A percentile compares a stretch with the other conserved stretches of the same genome.
Evolutionary conservation across 2,329 filamentous ascomycete genomes (phyloP).

Genomic region (Diatrype stigma): DNA sequence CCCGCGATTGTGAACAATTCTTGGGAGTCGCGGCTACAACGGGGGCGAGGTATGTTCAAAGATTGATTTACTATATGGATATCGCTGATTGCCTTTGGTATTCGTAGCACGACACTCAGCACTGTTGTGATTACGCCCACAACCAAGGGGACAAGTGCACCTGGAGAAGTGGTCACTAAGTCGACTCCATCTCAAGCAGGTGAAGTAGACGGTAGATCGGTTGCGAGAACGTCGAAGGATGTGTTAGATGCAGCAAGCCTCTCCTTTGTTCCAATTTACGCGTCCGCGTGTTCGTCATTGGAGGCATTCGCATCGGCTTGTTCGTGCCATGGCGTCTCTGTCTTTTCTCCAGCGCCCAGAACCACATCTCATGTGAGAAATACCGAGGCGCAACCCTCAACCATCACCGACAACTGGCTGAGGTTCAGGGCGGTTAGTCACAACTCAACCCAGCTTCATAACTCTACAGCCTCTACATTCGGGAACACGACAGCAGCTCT

Average conservation of each 20-base stretch:
- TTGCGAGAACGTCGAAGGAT: conserved; percentile 5
- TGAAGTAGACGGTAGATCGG: conserved; percentile 11
- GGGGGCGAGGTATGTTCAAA: conserved; percentile 9
- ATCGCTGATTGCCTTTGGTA: neutral
- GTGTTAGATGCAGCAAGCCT: neutral
- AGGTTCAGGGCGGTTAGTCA: neutral
- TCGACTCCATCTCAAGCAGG: conserved; percentile 13
- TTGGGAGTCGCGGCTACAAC: conserved; percentile 4
- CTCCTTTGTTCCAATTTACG: conserved; percentile 12
- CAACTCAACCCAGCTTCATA: conserved; percentile 2
- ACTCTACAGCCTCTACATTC: conserved; percentile 1
- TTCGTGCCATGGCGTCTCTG: conserved; percentile 13
- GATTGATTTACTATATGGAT: neutral
- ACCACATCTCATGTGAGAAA: conserved; percentile 5
- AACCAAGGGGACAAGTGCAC: conserved; percentile 8
- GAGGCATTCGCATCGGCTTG: conserved; percentile 17
- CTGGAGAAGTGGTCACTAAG: conserved; percentile 7
- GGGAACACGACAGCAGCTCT: neutral
- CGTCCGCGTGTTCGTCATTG: conserved; percentile 10
- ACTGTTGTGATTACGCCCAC: conserved; percentile 3
- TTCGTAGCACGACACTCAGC: conserved; percentile 3
- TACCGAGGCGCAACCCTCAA: conserved; percentile 3
- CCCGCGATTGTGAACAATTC: conserved; percentile 10
- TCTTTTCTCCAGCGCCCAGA: neutral
- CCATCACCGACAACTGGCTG: conserved; percentile 4